These are phyloP conservation scores for Kwoniella pini DNA, from an alignment of 768 basidiomycete species.

Conservation along the genomic window DNA sequence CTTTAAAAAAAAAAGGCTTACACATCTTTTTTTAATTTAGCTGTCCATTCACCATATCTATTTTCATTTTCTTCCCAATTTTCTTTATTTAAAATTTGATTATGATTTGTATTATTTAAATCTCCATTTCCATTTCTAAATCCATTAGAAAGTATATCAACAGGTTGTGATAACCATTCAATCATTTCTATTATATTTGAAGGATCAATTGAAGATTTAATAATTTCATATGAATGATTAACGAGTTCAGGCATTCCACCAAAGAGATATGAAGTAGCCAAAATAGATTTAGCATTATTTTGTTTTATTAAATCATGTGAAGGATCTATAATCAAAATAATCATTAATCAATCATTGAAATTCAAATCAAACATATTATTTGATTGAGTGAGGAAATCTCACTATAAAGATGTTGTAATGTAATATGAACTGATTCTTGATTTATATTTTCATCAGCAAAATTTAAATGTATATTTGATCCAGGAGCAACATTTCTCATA, in stretches of 20 bases:
- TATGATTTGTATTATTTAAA: background rate
- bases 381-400: background rate
- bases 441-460: slow-evolving; percentile 81
- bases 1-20: slow-evolving; percentile 19
- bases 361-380: background rate
- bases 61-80: background rate
- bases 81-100: background rate
- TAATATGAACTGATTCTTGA: slow-evolving; percentile 51
- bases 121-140: background rate
- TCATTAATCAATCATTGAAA: background rate
- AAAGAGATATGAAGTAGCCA: slow-evolving; percentile 79
- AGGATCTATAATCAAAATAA: slow-evolving; percentile 60
- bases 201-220: slow-evolving; percentile 71
- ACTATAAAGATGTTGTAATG: slow-evolving; percentile 69
- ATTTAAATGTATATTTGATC: slow-evolving; percentile 68
- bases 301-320: slow-evolving; percentile 78
- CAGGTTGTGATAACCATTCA: slow-evolving; percentile 61
- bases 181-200: slow-evolving; percentile 77
- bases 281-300: slow-evolving; percentile 78
- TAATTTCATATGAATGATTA: slow-evolving; percentile 73
- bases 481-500: slow-evolving; percentile 72
- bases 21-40: slow-evolving; percentile 42
- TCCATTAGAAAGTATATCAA: slow-evolving; percentile 2
- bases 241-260: slow-evolving; percentile 86
- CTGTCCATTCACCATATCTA: slow-evolving; percentile 39